Evolutionary conservation across 352 stramenopile species (phyloP).

Genomic region (Pythium rishiriense): DNA sequence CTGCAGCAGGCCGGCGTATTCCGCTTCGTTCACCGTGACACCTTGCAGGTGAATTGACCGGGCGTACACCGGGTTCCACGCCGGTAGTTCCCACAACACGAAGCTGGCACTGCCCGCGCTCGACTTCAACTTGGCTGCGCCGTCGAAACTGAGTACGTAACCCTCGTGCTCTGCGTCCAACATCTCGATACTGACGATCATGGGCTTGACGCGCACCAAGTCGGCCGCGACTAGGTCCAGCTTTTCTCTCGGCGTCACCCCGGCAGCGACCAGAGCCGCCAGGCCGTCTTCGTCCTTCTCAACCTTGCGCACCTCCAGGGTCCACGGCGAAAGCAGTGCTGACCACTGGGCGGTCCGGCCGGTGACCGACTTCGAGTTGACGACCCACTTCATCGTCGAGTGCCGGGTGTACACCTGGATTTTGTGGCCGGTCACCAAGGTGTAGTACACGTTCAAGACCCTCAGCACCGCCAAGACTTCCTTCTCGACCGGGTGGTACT

Average conservation of each 20-base stretch:
- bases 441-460: slow-evolving; percentile 5
- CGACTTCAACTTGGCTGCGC: slow-evolving; percentile 23
- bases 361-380: slow-evolving; percentile 6
- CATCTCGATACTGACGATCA: slow-evolving; percentile 16
- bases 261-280: slow-evolving; percentile 2
- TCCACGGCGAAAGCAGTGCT: slow-evolving; percentile 7
- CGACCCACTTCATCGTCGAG: slow-evolving; percentile 14
- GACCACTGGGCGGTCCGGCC: slow-evolving; percentile 18
- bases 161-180: slow-evolving; percentile 15
- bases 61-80: slow-evolving; percentile 3
- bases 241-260: slow-evolving; percentile 19
- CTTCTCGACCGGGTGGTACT: slow-evolving; percentile 15
- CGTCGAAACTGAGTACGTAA: slow-evolving; percentile 23
- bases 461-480: slow-evolving; percentile 17
- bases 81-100: slow-evolving; percentile 18
- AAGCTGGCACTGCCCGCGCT: slow-evolving; percentile 15
- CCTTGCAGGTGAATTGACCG: not conserved
- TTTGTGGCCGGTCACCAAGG: not conserved
- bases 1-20: slow-evolving; percentile 18
- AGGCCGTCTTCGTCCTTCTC: slow-evolving; percentile 7
- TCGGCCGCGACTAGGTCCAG: slow-evolving; percentile 8
- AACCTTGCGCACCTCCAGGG: slow-evolving; percentile 1
- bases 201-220: slow-evolving; percentile 10
- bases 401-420: slow-evolving; percentile 15
- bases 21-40: slow-evolving; percentile 23